Conservation (phyloP, 106 monocot genomes). For the Phalaenopsis aphrodite region DNA sequence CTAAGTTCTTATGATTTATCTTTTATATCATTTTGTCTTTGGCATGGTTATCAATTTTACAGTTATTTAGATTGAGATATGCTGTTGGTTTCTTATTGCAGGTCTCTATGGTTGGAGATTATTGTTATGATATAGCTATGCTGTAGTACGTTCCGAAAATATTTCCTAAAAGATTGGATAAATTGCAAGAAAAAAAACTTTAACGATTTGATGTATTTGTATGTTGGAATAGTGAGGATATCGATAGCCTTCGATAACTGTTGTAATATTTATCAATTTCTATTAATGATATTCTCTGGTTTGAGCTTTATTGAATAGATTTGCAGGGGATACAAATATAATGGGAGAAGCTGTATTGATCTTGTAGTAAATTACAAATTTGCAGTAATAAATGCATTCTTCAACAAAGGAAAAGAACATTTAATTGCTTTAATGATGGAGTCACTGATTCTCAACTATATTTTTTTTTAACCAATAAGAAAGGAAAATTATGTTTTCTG, state of each 20-base stretch:
- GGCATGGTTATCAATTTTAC: background rate
- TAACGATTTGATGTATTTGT: background rate
- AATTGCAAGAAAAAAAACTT: background rate
- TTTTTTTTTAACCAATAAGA: background rate
- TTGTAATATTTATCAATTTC: background rate
- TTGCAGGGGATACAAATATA: background rate
- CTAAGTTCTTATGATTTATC: background rate
- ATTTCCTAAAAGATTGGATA: background rate
- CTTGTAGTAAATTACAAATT: too few species aligned
- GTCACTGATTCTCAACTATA: background rate
- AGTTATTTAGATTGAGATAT: background rate
- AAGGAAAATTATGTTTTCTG: background rate
- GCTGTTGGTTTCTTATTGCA: background rate
- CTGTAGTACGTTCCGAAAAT: background rate
- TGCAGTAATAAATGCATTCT: background rate
- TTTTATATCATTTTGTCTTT: background rate
- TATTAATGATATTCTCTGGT: background rate
- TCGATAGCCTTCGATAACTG: background rate
- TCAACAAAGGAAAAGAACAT: background rate
- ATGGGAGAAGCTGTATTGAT: too few species aligned
- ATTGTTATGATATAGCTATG: background rate
- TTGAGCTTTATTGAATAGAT: background rate
- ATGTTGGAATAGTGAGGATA: background rate
- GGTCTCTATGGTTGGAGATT: background rate
- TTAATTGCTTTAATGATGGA: background rate